A percentile compares a stretch with the other conserved stretches of the same genome.
phyloP scores from a whole-genome alignment of 179 eudicot genomes.

The Spinacia oleracea region DNA sequence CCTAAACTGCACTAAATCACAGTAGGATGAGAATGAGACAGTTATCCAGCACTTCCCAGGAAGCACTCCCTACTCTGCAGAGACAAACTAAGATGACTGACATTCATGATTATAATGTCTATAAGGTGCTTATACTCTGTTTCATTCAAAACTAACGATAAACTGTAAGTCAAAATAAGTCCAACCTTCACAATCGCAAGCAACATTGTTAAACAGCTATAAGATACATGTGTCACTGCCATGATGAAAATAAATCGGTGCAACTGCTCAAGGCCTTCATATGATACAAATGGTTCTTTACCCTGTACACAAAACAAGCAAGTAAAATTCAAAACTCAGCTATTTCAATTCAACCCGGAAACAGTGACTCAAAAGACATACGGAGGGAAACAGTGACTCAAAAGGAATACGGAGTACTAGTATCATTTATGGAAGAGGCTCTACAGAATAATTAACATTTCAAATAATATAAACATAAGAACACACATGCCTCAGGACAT shows the following conservation, averaged over 20 bases:
- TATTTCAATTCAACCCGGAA: not conserved
- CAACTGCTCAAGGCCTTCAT: slow-evolving; percentile 95
- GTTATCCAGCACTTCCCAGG: not conserved
- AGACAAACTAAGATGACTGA: not conserved
- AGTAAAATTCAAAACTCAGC: not conserved
- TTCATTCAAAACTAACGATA: not conserved
- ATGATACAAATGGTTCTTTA: slow-evolving; percentile 87
- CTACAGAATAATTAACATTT: not conserved
- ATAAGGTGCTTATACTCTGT: not conserved
- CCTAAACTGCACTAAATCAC: not conserved
- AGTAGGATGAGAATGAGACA: slow-evolving; percentile 3
- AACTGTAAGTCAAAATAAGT: slow-evolving; percentile 3
- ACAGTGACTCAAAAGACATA: not conserved
- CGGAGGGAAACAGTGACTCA: not conserved
- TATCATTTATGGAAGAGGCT: not conserved
- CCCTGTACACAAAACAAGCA: slow-evolving; percentile 45
- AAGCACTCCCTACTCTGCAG: not conserved
- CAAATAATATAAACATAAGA: not conserved
- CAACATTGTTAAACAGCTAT: slow-evolving; percentile 97
- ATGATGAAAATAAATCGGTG: slow-evolving; percentile 96
- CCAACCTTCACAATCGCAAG: slow-evolving; percentile 91
- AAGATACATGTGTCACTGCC: slow-evolving; percentile 94
- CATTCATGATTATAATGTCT: not conserved
- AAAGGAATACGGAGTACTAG: not conserved
- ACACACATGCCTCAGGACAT: slow-evolving; percentile 67